Evolutionary conservation across 495 filamentous ascomycete genomes (phyloP).

Genomic region (Aspergillus sparsus): DNA sequence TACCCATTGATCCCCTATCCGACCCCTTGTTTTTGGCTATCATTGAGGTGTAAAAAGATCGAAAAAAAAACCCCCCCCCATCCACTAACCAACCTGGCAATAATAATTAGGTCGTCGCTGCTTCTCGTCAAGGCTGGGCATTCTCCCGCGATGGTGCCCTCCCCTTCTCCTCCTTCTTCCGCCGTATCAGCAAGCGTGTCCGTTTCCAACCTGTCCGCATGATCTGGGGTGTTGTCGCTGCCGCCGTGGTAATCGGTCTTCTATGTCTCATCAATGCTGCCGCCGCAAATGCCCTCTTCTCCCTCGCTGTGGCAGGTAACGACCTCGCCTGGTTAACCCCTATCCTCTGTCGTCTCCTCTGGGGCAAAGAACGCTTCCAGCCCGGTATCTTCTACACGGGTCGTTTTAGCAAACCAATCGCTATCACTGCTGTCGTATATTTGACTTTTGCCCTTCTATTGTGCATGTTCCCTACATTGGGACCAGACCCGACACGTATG

Average conservation of each 20-base stretch:
- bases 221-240: constrained; percentile 58
- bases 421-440: constrained; percentile 54
- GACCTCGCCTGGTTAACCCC: constrained; percentile 65
- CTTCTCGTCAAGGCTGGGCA: constrained; percentile 60
- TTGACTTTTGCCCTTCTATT: constrained; percentile 57
- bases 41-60: neutral
- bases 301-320: constrained; percentile 61
- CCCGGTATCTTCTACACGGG: constrained; percentile 66
- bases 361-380: constrained; percentile 62
- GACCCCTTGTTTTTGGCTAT: neutral
- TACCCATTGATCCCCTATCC: neutral
- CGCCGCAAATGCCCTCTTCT: constrained; percentile 62
- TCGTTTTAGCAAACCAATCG: constrained; percentile 52
- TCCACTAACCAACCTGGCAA: constrained; percentile 9
- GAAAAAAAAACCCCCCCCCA: too few relatives aligned
- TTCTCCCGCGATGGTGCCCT: constrained; percentile 63
- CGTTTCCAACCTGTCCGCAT: constrained; percentile 63
- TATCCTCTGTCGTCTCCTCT: constrained; percentile 62
- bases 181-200: constrained; percentile 54
- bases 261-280: constrained; percentile 60
- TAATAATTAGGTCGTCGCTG: constrained; percentile 49
- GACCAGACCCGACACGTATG: constrained; percentile 55
- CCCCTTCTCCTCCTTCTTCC: constrained; percentile 63
- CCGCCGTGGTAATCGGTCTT: constrained; percentile 57
- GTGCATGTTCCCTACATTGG: constrained; percentile 60